Conservation (phyloP, 805 yeast genomes). For the Metschnikowia cubensis region DNA sequence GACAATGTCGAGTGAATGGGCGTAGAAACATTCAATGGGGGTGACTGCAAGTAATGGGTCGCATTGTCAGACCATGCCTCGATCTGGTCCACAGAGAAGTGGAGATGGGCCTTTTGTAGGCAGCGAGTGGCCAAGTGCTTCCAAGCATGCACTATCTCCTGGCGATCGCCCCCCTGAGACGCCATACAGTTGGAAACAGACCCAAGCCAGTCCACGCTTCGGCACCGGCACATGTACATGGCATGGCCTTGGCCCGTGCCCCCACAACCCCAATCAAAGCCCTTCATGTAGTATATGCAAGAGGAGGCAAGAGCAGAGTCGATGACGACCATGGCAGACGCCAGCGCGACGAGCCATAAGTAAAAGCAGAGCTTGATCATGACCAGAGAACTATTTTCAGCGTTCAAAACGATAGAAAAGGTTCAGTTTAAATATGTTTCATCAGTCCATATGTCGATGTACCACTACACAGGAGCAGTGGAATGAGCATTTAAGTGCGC, state of each 20-base stretch:
- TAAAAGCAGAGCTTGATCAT: not conserved
- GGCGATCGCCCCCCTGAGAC: slow-evolving; percentile 10
- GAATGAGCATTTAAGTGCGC: slow-evolving; percentile 1
- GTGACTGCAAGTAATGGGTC: slow-evolving; percentile 11
- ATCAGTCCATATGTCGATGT: not conserved
- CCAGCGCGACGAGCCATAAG: not conserved
- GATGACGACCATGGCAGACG: slow-evolving; percentile 13
- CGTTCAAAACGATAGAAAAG: not conserved
- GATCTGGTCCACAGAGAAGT: slow-evolving; percentile 10
- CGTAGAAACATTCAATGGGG: slow-evolving; percentile 9
- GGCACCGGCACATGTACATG: slow-evolving; percentile 19
- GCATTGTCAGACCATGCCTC: slow-evolving; percentile 13
- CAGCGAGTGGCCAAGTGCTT: slow-evolving; percentile 15
- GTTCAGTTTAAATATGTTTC: not conserved
- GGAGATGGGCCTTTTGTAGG: slow-evolving; percentile 12
- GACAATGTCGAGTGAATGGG: slow-evolving; percentile 12
- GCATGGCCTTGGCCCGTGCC: slow-evolving; percentile 19
- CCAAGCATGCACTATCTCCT: slow-evolving; percentile 14
- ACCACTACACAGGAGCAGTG: not conserved
- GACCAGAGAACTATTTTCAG: not conserved
- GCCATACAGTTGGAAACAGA: slow-evolving; percentile 17
- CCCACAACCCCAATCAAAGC: slow-evolving; percentile 20
- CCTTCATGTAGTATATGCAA: slow-evolving; percentile 17
- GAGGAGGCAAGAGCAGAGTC: slow-evolving; percentile 19
- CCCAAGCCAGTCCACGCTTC: slow-evolving; percentile 18